These are phyloP conservation scores for Phaffia rhodozyma DNA, from an alignment of 1,284 basidiomycete species.

Conservation along the genomic window DNA sequence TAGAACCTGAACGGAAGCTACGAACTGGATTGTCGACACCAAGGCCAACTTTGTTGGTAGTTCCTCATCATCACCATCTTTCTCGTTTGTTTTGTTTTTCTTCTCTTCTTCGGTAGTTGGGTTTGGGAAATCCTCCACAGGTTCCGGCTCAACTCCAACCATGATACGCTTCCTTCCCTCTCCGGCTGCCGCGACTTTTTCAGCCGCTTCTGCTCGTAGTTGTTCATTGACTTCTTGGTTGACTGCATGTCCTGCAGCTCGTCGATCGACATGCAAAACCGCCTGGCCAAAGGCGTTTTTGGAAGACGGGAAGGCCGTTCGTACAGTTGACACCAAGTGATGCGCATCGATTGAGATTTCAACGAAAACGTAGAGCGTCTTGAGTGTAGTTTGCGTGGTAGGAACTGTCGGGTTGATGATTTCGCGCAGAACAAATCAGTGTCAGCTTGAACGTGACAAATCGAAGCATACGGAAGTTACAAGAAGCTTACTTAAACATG, in stretches of 20 bases:
- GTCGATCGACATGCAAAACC: constrained; percentile 22
- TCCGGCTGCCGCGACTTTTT: constrained; percentile 13
- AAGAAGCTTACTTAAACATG: constrained; percentile 65
- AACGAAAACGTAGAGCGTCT: constrained; percentile 95
- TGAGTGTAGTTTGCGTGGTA: constrained; percentile 77
- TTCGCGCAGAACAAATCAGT: background rate
- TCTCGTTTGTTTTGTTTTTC: background rate
- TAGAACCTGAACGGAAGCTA: constrained; percentile 74
- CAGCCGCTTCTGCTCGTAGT: constrained; percentile 1
- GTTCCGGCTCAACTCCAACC: background rate
- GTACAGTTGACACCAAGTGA: constrained; percentile 71
- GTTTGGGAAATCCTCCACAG: background rate
- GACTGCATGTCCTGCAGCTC: background rate
- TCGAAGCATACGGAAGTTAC: background rate
- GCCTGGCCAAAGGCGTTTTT: constrained; percentile 30
- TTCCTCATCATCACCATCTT: background rate
- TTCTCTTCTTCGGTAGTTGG: background rate
- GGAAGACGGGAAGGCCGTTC: constrained; percentile 72
- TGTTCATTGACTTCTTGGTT: background rate
- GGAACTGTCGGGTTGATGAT: constrained; percentile 52
- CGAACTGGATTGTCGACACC: constrained; percentile 92
- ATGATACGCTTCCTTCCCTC: constrained; percentile 23
- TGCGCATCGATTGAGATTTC: constrained; percentile 85
- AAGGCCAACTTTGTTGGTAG: constrained; percentile 61
- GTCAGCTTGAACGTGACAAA: background rate